A percentile compares a stretch with the other conserved stretches of the same genome.
phyloP scores from a whole-genome alignment of 1,284 basidiomycete genomes.

The Papiliotrema flavescens region DNA sequence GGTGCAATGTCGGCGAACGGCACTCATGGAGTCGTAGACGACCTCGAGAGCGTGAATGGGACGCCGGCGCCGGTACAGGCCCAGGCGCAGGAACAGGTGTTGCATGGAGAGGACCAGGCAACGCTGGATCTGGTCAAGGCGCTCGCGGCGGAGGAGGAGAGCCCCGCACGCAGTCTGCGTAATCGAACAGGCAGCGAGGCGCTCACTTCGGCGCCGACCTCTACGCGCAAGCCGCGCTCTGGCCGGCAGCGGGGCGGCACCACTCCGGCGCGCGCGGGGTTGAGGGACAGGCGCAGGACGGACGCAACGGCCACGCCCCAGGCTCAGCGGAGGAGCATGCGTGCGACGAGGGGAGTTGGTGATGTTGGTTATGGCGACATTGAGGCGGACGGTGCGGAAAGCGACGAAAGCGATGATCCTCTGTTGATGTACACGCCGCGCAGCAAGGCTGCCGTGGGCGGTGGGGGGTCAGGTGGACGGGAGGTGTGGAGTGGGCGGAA shows the following conservation, averaged over 20 bases:
- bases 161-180: constrained; percentile 28
- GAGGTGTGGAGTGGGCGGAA: background rate
- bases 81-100: constrained; percentile 6
- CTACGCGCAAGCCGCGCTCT: background rate
- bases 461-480: no score
- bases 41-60: no score
- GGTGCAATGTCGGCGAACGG: constrained; percentile 2
- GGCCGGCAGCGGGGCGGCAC: background rate
- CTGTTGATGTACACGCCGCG: background rate
- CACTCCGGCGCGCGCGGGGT: background rate
- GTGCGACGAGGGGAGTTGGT: background rate
- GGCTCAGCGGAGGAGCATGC: background rate
- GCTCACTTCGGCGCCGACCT: background rate
- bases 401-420: background rate
- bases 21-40: background rate
- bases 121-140: constrained; percentile 37
- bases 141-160: constrained; percentile 12
- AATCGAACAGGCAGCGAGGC: constrained; percentile 14
- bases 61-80: background rate
- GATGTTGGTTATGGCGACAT: background rate
- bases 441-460: no score
- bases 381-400: background rate
- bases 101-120: constrained; percentile 33
- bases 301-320: background rate
- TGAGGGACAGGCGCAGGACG: background rate